Base-by-base conservation (phyloP, 1,139 yeast genomes). In the Suhomyces coccinellae region DNA sequence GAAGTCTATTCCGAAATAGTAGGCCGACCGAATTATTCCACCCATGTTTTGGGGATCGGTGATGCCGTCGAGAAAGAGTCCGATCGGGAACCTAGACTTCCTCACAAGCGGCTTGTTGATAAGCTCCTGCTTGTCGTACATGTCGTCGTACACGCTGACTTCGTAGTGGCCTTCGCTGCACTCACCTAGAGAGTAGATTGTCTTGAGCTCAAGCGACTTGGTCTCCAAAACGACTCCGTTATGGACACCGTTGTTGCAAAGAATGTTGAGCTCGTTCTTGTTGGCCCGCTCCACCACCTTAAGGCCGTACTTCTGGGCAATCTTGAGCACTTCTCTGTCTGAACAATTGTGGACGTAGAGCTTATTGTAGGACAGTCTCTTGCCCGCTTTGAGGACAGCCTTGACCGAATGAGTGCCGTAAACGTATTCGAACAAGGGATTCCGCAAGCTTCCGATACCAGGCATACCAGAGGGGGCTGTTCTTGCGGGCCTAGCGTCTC, bases 1-100 rank as follows among this genome's bases (percentile, higher is more conserved):
- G 55, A 88, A 87, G 63, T 90, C 97, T 1, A 79, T 96, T 3
- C 97, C 97, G 34, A 90, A 71, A 63, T 77, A 90, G 63, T 82
- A 87, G 0, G 96, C 95, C 1, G 91, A 79, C 58, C 98, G 72
- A 28, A 89, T 66, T 39, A 91, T 82, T 29, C 95, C 95, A 2
- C 98, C 98, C 55, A 88, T 73, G 59, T 91, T 91, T 61, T 88
- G 96, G 0, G 97, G 95, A 60, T 91, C 97, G 5, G 90, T 83
- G 42, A 91, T 76, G 49, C 87, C 91, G 63, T 90, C 97, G 36
- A 90, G 65, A 56, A 79, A 88, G 4, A 90, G 56, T 0, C 93
- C 97, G 14, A 90, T 58, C 0, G 97, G 96, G 54, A 69, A 71
- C 20, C 17, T 15, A 10, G 41, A n/a, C 14, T 36, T 38, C 8